phyloP scores from a whole-genome alignment of 1,284 basidiomycete species.

The Trametes hirsuta region DNA sequence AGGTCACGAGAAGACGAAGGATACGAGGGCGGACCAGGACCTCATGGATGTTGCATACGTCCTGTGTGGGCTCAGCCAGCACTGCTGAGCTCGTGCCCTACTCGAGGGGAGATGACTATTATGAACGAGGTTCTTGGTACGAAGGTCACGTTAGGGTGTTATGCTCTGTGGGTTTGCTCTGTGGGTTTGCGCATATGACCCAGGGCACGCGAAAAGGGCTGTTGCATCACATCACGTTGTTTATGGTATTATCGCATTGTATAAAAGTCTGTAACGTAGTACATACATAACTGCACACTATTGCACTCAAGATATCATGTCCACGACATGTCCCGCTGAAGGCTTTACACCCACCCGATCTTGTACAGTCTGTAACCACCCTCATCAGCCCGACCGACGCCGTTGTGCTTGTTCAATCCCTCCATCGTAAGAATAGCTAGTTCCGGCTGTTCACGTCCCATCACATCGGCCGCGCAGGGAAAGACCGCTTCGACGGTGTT shows the following conservation, averaged over 20 bases:
- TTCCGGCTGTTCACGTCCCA: conserved; percentile 11
- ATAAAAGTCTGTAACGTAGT: conserved; percentile 19
- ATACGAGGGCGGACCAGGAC: conserved; percentile 50
- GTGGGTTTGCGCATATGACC: background rate
- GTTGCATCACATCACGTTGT: conserved; percentile 2
- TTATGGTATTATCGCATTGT: conserved; percentile 23
- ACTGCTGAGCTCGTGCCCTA: conserved; percentile 7
- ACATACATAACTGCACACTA: conserved; percentile 17
- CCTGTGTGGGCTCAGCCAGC: conserved; percentile 59
- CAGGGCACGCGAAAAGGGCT: background rate
- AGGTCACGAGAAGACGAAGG: conserved; percentile 27
- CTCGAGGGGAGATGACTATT: background rate
- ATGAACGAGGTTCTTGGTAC: conserved; percentile 1
- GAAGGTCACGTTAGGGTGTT: background rate
- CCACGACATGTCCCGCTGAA: background rate
- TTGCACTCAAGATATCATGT: background rate
- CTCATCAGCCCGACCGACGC: conserved; percentile 72
- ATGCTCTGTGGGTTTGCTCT: background rate
- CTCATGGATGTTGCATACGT: conserved; percentile 65
- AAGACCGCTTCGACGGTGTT: conserved; percentile 65
- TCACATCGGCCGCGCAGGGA: conserved; percentile 22
- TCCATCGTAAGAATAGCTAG: conserved; percentile 51
- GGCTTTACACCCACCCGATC: conserved; percentile 57
- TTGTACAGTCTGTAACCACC: conserved; percentile 66
- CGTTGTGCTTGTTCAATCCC: conserved; percentile 48